A percentile compares a stretch with the other conserved stretches of the same genome.
Conservation (phyloP, 768 basidiomycete genomes). For the Multifurca ochricompacta region DNA sequence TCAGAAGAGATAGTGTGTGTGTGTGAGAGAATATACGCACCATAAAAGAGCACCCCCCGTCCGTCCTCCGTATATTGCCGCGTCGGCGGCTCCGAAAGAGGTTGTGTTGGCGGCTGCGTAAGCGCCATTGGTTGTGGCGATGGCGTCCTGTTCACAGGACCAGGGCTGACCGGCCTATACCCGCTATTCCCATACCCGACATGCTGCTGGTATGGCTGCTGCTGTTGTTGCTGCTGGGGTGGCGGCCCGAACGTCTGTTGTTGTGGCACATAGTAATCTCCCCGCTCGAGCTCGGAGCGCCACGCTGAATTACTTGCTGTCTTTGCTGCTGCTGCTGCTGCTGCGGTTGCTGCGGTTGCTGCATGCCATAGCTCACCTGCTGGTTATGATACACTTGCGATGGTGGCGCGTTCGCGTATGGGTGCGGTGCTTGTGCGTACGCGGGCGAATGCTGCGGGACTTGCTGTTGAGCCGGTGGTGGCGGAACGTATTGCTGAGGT, state of each 20-base stretch:
- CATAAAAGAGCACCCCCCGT: constrained; percentile 77
- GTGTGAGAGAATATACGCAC: constrained; percentile 39
- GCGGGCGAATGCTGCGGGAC: constrained; percentile 8
- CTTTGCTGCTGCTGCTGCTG: constrained; percentile 15
- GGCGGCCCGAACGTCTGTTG: constrained; percentile 13
- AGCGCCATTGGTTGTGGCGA: constrained; percentile 38
- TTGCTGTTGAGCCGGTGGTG: constrained; percentile 14
- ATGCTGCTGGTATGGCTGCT: constrained; percentile 30
- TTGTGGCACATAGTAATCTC: constrained; percentile 12
- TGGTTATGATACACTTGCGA: constrained; percentile 8
- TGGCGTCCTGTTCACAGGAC: constrained; percentile 37
- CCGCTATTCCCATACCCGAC: constrained; percentile 25
- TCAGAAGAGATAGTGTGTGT: too few relatives aligned
- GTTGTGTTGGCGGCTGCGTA: constrained; percentile 18
- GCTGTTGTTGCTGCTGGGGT: constrained; percentile 19
- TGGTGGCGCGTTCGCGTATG: constrained; percentile 15
- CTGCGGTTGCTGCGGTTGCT: constrained; percentile 23
- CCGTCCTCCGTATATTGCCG: constrained; percentile 80
- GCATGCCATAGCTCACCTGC: constrained; percentile 3
- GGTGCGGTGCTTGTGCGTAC: constrained; percentile 14
- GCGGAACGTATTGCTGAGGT: constrained; percentile 19
- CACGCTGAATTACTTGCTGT: constrained; percentile 13
- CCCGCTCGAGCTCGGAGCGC: constrained; percentile 1
- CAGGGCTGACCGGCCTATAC: constrained; percentile 40
- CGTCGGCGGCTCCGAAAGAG: constrained; percentile 38